phyloP scores from a whole-genome alignment of 2,329 filamentous ascomycete species.

The Colletotrichum theobromicola region DNA sequence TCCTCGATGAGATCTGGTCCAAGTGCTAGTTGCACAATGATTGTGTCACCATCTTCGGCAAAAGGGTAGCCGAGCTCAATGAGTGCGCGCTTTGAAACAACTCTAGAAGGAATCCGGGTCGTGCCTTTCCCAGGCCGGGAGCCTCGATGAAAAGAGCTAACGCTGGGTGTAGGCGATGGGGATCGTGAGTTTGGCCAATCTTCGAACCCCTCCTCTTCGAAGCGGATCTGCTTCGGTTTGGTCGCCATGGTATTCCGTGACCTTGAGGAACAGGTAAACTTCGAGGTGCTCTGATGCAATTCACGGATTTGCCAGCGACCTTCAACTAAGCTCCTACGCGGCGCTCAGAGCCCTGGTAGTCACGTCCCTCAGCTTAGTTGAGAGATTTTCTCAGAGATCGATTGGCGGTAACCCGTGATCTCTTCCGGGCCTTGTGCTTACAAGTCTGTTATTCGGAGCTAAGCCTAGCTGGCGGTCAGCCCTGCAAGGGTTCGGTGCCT shows the following conservation, averaged over 20 bases:
- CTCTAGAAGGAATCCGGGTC: constrained; percentile 81
- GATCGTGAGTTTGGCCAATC: background rate
- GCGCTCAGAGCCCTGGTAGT: background rate
- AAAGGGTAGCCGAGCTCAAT: constrained; percentile 86
- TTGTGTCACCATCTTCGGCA: constrained; percentile 81
- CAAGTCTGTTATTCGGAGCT: background rate
- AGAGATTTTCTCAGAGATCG: background rate
- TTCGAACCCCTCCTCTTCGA: background rate
- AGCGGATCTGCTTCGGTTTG: background rate
- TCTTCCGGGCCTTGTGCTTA: background rate
- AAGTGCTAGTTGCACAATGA: constrained; percentile 82
- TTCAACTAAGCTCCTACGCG: too few species aligned
- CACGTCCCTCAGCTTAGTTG: background rate
- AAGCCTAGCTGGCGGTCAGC: background rate
- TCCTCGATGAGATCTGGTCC: constrained; percentile 92
- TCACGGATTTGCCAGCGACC: too few species aligned
- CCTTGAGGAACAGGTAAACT: background rate
- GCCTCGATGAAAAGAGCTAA: background rate
- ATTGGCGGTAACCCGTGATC: background rate
- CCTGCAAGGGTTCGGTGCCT: background rate
- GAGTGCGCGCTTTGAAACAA: constrained; percentile 82
- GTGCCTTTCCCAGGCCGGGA: constrained; percentile 76
- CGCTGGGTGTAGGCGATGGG: background rate
- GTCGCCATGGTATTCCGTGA: background rate
- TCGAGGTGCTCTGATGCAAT: background rate